These are phyloP conservation scores for Stemphylium lycopersici DNA, from an alignment of 2,329 filamentous ascomycete genomes.

Conservation along the genomic window DNA sequence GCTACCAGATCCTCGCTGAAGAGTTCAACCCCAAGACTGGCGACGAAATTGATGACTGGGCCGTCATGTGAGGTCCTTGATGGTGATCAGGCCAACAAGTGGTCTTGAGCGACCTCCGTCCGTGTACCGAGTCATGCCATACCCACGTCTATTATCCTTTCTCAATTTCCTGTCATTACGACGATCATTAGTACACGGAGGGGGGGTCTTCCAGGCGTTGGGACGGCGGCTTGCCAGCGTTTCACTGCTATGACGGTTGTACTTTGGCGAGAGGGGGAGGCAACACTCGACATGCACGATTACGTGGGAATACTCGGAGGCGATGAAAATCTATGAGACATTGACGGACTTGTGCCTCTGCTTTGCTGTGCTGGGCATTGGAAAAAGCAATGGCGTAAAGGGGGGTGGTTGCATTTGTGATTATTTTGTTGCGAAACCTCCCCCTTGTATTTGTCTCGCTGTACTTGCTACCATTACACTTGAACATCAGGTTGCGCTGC, in stretches of 20 bases:
- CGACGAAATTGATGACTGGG: slow-evolving; percentile 51
- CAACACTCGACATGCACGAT: neutral
- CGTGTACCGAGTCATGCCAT: neutral
- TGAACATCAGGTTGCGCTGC: slow-evolving; percentile 4
- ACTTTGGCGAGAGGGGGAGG: neutral
- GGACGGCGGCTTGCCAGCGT: neutral
- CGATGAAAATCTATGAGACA: neutral
- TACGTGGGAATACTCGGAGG: slow-evolving; percentile 6
- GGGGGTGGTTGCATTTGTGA: slow-evolving; percentile 13
- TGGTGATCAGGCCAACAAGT: neutral
- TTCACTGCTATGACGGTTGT: neutral
- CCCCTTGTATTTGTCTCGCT: slow-evolving; percentile 12
- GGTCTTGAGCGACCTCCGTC: neutral
- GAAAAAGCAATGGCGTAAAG: slow-evolving; percentile 21
- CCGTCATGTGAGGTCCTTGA: slow-evolving; percentile 39
- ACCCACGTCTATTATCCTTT: slow-evolving; percentile 1
- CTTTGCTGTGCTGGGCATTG: slow-evolving; percentile 7
- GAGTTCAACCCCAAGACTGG: slow-evolving; percentile 35
- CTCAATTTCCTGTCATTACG: neutral
- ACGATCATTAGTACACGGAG: neutral
- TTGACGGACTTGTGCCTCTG: slow-evolving; percentile 9
- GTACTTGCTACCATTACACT: slow-evolving; percentile 12
- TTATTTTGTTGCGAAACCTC: slow-evolving; percentile 6
- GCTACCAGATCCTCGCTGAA: slow-evolving; percentile 39
- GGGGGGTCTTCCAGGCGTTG: slow-evolving; percentile 5